Percentiles rank a stretch among this genome's conserved stretches.
Evolutionary conservation across 2,329 filamentous ascomycete genomes (phyloP).

Genomic region (Davidsoniella virescens): DNA sequence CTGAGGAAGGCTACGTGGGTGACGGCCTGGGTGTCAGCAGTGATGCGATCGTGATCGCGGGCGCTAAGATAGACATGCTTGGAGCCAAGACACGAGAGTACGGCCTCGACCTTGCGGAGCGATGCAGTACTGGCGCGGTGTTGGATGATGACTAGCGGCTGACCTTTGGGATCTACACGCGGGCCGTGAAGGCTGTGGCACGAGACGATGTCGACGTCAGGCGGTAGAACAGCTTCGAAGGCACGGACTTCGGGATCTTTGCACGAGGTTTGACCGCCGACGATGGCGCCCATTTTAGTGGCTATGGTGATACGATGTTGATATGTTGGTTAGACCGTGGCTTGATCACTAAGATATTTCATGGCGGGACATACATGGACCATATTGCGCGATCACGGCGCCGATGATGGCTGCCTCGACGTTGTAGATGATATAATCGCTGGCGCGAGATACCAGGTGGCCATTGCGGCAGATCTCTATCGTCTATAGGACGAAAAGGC

Average conservation of each 20-base stretch:
- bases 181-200: constrained; percentile 95
- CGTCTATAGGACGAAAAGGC: constrained; percentile 37
- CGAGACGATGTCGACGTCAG: constrained; percentile 82
- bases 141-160: constrained; percentile 85
- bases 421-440: constrained; percentile 98
- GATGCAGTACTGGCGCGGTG: constrained; percentile 70
- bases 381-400: constrained; percentile 71
- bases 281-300: constrained; percentile 86
- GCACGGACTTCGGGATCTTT: constrained; percentile 92
- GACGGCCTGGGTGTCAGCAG: constrained; percentile 93
- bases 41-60: constrained; percentile 85
- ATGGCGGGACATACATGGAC: constrained; percentile 61
- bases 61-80: constrained; percentile 80
- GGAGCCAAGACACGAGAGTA: constrained; percentile 69
- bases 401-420: constrained; percentile 89
- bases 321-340: too few species aligned
- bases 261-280: constrained; percentile 94
- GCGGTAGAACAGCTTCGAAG: constrained; percentile 75
- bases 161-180: constrained; percentile 69
- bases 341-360: too few species aligned
- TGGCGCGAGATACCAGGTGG: constrained; percentile 84
- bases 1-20: constrained; percentile 93
- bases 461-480: constrained; percentile 87
- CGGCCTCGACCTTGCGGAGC: constrained; percentile 61
- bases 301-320: constrained; percentile 32